Percentiles rank a stretch among this genome's conserved stretches.
phyloP scores from a whole-genome alignment of 2,329 filamentous ascomycete genomes.

The Aaosphaeria pasadenensis region DNA sequence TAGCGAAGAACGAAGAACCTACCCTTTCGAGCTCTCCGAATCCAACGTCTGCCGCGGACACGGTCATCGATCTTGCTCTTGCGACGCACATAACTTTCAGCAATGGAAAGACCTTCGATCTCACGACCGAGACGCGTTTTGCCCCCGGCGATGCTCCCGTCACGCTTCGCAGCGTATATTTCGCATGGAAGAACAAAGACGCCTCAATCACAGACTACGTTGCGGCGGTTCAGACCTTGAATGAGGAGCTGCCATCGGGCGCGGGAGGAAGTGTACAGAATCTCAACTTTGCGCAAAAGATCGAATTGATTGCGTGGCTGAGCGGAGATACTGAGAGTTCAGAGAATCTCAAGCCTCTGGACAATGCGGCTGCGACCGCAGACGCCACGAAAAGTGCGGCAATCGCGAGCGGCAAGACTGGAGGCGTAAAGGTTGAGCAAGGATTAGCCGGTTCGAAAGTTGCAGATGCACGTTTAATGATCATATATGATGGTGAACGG shows the following conservation, averaged over 20 bases:
- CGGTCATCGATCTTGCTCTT: conserved; percentile 59
- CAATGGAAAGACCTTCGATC: conserved; percentile 61
- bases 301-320: conserved; percentile 91
- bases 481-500: conserved; percentile 89
- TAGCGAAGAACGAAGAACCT: conserved; percentile 67
- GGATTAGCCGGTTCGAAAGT: conserved; percentile 45
- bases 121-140: conserved; percentile 80
- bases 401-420: conserved; percentile 49
- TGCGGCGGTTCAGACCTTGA: conserved; percentile 73
- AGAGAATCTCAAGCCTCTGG: conserved; percentile 86
- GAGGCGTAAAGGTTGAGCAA: conserved; percentile 41
- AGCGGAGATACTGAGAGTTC: conserved; percentile 77
- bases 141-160: conserved; percentile 66
- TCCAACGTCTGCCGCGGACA: conserved; percentile 58
- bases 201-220: conserved; percentile 89
- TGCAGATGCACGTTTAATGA: conserved; percentile 72
- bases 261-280: conserved; percentile 73
- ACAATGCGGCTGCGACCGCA: conserved; percentile 54
- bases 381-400: conserved; percentile 52
- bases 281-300: conserved; percentile 83
- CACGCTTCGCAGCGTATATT: conserved; percentile 91
- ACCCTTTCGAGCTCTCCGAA: conserved; percentile 72
- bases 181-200: conserved; percentile 93
- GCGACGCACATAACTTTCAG: conserved; percentile 60
- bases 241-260: conserved; percentile 66